Evolutionary conservation across 2,329 filamentous ascomycete genomes (phyloP), one percentile per base, ranked within the genome.

Genomic region (Apiospora arundinis): DNA sequence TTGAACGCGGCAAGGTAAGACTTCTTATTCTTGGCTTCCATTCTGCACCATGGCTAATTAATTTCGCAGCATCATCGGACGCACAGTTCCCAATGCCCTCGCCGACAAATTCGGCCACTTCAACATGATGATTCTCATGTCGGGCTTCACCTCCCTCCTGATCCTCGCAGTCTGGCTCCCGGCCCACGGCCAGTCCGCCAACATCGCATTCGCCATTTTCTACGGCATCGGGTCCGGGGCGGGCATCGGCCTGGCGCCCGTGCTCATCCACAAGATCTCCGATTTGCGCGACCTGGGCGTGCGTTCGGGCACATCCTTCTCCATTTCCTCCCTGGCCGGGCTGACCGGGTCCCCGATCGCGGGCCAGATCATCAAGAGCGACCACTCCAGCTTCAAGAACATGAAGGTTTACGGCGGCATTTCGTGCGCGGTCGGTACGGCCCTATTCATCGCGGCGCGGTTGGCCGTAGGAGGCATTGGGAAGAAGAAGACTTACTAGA

Each of bases 241-340:
- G 3, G 91, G 89, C 75, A 87, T 92, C 67, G 87, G 87, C 1
- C 80, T 93, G n/a, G 81, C 84, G 0, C 90, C 92, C 0, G 86
- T 91, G 0, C 82, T 92, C 16, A 83, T 95, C 28, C 91, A 91
- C 1, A 91, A 94, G 76, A 92, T 95, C 73, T 91, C 89, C 1
- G n/a, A 23, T 63, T 87, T 93, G 46, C 84, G 88, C 25, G 86
- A 93, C 78, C 91, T 95, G 46, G 93, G 93, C 18, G 87, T 91
- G 1, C 85, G 92, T 8, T 90, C 87, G 1, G 93, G 93, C 0
- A 86, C 88, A 0, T 85, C 89, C 37, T 92, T 92, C 77, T 86
- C 89, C 21, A 79, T 91, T 67, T 84, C 90, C 71, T 86, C 89
- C 1, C 82, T 94, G 44, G 92, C 90, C 4, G 91, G 89, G 1